Evolutionary conservation across 2,329 filamentous ascomycete genomes (phyloP), one percentile per base, ranked within the genome.

Genomic region (Aspergillus glaucus): DNA sequence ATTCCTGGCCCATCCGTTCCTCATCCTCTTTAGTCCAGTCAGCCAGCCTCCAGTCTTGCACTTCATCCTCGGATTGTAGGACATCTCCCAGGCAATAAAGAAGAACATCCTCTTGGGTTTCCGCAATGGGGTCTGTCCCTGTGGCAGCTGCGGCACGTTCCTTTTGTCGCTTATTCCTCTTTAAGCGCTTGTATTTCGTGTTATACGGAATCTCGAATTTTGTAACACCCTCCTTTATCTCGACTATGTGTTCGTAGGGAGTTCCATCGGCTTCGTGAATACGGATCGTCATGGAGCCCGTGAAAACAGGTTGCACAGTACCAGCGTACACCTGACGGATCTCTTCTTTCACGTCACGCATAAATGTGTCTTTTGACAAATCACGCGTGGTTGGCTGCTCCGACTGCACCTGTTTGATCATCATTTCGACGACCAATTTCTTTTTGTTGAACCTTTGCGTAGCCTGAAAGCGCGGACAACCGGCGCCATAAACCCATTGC

Each of bases 251-350:
- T 65, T 98, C 93, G 63, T 98, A 98, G 2, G 93, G 93, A 0
- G 93, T 97, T 8, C 93, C 93, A 62, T 98, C 94, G 21, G 93
- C 93, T 73, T 98, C 93, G 70, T 98, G 93, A 54, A 98, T 96
- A 28, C 93, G 80, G 54, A 98, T 92, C 0, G 93, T 98, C 88
- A 98, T 95, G 0, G 93, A 92, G 0, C 93, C 93, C 1, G 90
- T 93, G 61, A 97, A 97, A 1, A 88, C 79, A n/a, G 84, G 80
- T 55, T 88, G 87, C 14, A 88, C 73, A 46, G 82, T 79, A 12
- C 83, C 85, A 14, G 83, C 79, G 49, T 82, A 83, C 32, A 95
- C 79, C 28, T 80, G 80, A 52, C 84, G 77, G 7, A 82, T 78
- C 43, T 86, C 81, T 67, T 97, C 91, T 58, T 94, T 88, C 48